Evolutionary conservation across 768 basidiomycete species (phyloP).

Genomic region (Dentipellis sp.): DNA sequence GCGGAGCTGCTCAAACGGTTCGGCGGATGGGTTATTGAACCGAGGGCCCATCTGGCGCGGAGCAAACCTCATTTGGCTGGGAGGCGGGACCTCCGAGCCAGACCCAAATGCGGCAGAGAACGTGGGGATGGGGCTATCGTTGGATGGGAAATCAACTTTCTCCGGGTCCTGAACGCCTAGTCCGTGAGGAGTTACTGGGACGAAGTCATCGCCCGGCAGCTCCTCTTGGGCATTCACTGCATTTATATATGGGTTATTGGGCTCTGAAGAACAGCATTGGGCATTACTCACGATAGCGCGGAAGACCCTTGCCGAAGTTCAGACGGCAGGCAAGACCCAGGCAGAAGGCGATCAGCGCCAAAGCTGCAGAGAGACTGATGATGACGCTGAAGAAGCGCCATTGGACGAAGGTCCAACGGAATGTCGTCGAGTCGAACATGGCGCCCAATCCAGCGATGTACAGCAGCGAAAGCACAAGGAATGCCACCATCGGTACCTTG

Average conservation of each 20-base stretch:
- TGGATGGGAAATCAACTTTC: conserved; percentile 57
- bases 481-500: conserved; percentile 47
- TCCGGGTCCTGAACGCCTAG: conserved; percentile 17
- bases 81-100: conserved; percentile 26
- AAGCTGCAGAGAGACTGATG: conserved; percentile 44
- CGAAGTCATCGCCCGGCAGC: conserved; percentile 35
- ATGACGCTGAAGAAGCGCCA: conserved; percentile 72
- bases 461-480: conserved; percentile 48
- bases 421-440: conserved; percentile 65
- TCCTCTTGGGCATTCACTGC: conserved; percentile 49
- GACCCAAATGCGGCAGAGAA: conserved; percentile 33
- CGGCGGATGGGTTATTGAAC: conserved; percentile 34
- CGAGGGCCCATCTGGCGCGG: conserved; percentile 34
- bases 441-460: conserved; percentile 63
- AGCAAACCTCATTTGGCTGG: conserved; percentile 28
- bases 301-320: conserved; percentile 73
- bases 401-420: conserved; percentile 66
- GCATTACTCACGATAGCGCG: conserved; percentile 46
- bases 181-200: conserved; percentile 23
- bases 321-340: conserved; percentile 58
- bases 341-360: conserved; percentile 45
- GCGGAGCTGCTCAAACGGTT: conserved; percentile 4
- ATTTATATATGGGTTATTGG: not conserved
- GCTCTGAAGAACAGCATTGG: too few relatives aligned
- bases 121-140: conserved; percentile 43